Conservation (phyloP, 208 protist genomes). For the Trypanosoma cruzi region DNA sequence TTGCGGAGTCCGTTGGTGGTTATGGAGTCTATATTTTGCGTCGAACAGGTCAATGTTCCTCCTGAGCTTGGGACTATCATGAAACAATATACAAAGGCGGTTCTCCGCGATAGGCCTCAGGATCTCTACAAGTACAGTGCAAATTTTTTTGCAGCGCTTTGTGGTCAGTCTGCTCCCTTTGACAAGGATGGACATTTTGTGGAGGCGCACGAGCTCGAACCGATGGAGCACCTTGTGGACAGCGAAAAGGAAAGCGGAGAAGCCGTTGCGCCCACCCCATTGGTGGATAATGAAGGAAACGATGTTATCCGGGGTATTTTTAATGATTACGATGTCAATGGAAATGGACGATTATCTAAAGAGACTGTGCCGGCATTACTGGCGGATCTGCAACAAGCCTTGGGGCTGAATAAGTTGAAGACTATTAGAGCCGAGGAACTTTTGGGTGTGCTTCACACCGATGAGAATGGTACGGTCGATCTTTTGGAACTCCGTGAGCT, state of each 20-base stretch:
- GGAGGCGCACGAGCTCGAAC: conserved; percentile 24
- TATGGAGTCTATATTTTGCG: conserved; percentile 92
- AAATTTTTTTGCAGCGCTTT: conserved; percentile 92
- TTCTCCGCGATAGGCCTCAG: conserved; percentile 78
- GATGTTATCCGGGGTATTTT: conserved; percentile 62
- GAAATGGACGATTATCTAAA: conserved; percentile 41
- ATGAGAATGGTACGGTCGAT: conserved; percentile 55
- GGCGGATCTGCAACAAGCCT: conserved; percentile 43
- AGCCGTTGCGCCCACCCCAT: conserved; percentile 9
- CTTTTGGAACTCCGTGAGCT: conserved; percentile 69
- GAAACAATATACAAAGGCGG: conserved; percentile 94
- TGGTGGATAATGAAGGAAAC: conserved; percentile 18
- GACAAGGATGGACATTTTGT: conserved; percentile 74
- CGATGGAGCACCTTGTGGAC: conserved; percentile 14
- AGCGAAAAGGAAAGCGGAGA: conserved; percentile 21
- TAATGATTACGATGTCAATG: conserved; percentile 51
- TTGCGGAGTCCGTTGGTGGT: conserved; percentile 7
- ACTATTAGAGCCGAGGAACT: conserved; percentile 53
- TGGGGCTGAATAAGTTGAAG: conserved; percentile 58
- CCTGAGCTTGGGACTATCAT: conserved; percentile 90
- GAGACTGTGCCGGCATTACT: conserved; percentile 57
- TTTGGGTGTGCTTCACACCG: conserved; percentile 39
- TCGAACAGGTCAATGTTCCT: conserved; percentile 89
- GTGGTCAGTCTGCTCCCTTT: conserved; percentile 70
- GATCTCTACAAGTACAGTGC: conserved; percentile 93